These are phyloP conservation scores for Hypocrella siamensis DNA, from an alignment of 2,329 filamentous ascomycete genomes.

Conservation along the genomic window DNA sequence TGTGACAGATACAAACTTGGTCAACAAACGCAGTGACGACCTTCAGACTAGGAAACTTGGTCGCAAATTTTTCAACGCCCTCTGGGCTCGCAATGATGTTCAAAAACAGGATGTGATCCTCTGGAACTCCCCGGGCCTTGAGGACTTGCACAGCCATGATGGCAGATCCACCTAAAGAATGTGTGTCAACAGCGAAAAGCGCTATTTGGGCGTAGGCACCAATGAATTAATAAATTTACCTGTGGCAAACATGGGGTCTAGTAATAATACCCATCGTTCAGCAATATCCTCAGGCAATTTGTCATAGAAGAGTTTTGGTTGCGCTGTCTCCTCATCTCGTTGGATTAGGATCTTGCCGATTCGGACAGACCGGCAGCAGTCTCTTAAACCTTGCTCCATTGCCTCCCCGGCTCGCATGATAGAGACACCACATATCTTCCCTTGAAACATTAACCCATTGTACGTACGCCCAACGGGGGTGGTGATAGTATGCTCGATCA, in stretches of 20 bases:
- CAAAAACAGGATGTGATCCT: slow-evolving; percentile 88
- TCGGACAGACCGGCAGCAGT: slow-evolving; percentile 93
- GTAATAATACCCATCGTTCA: slow-evolving; percentile 77
- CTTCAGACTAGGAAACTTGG: slow-evolving; percentile 74
- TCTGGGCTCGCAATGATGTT: slow-evolving; percentile 97
- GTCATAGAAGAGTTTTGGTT: slow-evolving; percentile 92
- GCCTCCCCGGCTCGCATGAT: slow-evolving; percentile 98
- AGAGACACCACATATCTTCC: slow-evolving; percentile 95
- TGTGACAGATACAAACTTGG: slow-evolving; percentile 32
- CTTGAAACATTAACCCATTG: slow-evolving; percentile 84
- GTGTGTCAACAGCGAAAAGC: background rate
- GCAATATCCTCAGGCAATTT: slow-evolving; percentile 92
- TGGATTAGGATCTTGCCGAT: slow-evolving; percentile 99
- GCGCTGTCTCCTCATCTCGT: slow-evolving; percentile 83
- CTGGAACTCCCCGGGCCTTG: slow-evolving; percentile 77
- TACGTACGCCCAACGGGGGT: slow-evolving; percentile 84
- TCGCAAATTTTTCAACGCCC: slow-evolving; percentile 76
- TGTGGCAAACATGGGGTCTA: slow-evolving; percentile 99
- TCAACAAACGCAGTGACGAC: slow-evolving; percentile 96
- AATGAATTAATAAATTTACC: slow-evolving; percentile 32
- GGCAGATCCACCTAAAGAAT: slow-evolving; percentile 62
- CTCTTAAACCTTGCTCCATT: slow-evolving; percentile 92
- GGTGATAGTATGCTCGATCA: slow-evolving; percentile 74
- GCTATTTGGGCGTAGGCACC: background rate
- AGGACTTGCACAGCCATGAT: slow-evolving; percentile 95